phyloP scores from a whole-genome alignment of 441 rosid species.

The Aquilaria agallochum region DNA sequence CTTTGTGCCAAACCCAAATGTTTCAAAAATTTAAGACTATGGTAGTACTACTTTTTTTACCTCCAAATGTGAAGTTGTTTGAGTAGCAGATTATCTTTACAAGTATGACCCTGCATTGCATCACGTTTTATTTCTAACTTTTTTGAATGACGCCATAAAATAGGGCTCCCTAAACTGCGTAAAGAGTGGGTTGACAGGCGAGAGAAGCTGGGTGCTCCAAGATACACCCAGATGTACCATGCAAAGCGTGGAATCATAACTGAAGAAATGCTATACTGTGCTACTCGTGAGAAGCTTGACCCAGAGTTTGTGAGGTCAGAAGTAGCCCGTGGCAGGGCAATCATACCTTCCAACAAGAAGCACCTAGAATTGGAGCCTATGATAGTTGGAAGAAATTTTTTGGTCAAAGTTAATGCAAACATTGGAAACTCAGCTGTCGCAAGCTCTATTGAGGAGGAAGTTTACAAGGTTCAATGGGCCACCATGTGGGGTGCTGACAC shows the following conservation, averaged over 20 bases:
- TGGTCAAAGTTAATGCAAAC: constrained; percentile 97
- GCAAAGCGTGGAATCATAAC: constrained; percentile 95
- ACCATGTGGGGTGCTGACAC: constrained; percentile 99
- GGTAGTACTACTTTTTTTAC: no score
- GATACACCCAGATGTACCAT: constrained; percentile 97
- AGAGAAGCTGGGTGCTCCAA: constrained; percentile 70
- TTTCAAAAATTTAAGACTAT: no score
- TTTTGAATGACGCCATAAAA: constrained; percentile 15
- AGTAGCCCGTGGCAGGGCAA: constrained; percentile 97
- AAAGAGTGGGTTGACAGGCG: constrained; percentile 84
- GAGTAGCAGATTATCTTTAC: not conserved
- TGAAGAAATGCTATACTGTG: constrained; percentile 92
- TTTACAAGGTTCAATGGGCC: constrained; percentile 97
- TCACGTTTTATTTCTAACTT: not conserved
- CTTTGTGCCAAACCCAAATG: no score
- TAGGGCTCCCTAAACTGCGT: constrained; percentile 90
- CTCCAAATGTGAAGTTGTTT: no score
- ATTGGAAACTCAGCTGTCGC: constrained; percentile 97
- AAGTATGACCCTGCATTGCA: not conserved
- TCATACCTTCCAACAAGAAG: constrained; percentile 96
- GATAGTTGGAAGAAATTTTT: constrained; percentile 89
- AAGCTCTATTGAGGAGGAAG: constrained; percentile 97
- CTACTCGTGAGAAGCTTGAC: constrained; percentile 90
- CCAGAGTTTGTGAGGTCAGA: constrained; percentile 95
- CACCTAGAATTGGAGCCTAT: constrained; percentile 93